These are phyloP conservation scores for Apiotrichum sp. DNA, from an alignment of 1,284 basidiomycete genomes.

Conservation along the genomic window DNA sequence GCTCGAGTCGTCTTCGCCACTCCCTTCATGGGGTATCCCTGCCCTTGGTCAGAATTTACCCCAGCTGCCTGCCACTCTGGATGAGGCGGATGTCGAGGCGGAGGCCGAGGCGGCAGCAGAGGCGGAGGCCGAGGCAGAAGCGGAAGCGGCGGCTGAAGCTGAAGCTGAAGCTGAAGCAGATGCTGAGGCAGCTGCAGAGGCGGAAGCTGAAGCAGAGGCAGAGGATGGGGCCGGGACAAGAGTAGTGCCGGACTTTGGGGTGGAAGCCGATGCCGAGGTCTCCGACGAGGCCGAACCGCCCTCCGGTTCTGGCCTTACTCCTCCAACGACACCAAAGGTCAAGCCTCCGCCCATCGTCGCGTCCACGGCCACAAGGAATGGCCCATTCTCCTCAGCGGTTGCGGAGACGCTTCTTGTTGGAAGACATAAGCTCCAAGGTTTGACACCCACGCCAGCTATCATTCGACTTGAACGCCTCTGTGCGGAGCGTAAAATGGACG, in stretches of 20 bases:
- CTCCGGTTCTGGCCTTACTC: constrained; percentile 39
- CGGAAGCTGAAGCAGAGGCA: too few relatives aligned
- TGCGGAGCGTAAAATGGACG: constrained; percentile 38
- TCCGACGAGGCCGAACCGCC: constrained; percentile 28
- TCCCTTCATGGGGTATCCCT: not conserved
- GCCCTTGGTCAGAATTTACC: too few relatives aligned
- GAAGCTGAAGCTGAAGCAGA: too few relatives aligned
- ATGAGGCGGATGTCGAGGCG: too few relatives aligned
- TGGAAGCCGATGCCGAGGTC: not conserved
- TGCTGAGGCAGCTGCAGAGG: too few relatives aligned
- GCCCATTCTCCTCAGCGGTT: constrained; percentile 33
- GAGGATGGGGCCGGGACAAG: too few relatives aligned
- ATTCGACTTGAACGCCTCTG: constrained; percentile 42
- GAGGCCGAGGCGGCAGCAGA: too few relatives aligned
- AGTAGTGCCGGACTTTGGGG: not conserved
- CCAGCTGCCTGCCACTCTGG: too few relatives aligned
- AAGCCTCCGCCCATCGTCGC: constrained; percentile 21
- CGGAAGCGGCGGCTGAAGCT: too few relatives aligned
- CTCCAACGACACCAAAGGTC: constrained; percentile 33
- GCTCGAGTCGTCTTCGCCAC: constrained; percentile 9
- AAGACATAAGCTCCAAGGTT: constrained; percentile 39
- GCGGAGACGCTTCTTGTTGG: constrained; percentile 46
- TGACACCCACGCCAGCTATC: constrained; percentile 43
- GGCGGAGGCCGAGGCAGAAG: too few relatives aligned
- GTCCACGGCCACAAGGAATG: not conserved